These are phyloP conservation scores for Rhododendron ferrugineum DNA, from an alignment of 148 eudicot genomes.

Conservation along the genomic window DNA sequence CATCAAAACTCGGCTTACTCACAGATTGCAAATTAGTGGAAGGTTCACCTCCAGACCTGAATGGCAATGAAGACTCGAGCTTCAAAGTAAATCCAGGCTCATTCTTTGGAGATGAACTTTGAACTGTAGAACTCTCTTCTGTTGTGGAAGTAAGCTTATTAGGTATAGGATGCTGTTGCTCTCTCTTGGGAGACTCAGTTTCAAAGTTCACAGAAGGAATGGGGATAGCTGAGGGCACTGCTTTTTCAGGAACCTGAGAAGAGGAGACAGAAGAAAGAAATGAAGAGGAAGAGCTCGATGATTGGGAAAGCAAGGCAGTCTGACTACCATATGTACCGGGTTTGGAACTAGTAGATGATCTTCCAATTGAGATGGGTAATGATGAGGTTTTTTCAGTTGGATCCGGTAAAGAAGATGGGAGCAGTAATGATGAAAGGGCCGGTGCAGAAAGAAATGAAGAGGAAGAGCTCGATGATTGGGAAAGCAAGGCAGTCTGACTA, in stretches of 20 bases:
- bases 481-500: constrained; percentile 28
- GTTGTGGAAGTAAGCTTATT: constrained; percentile 23
- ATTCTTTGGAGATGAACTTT: constrained; percentile 28
- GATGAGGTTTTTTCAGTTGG: constrained; percentile 21
- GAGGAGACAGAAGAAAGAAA: constrained; percentile 24
- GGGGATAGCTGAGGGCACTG: constrained; percentile 15
- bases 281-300: constrained; percentile 27
- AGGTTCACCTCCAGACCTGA: constrained; percentile 22
- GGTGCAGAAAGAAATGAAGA: constrained; percentile 26
- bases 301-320: constrained; percentile 23
- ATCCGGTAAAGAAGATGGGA: constrained; percentile 25
- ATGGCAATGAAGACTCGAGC: constrained; percentile 19
- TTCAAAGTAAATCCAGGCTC: constrained; percentile 20
- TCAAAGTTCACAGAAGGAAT: constrained; percentile 22
- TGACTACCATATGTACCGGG: constrained; percentile 25
- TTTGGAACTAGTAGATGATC: constrained; percentile 20
- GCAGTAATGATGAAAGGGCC: constrained; percentile 16
- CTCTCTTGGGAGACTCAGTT: constrained; percentile 18
- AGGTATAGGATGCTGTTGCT: constrained; percentile 24
- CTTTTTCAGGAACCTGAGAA: constrained; percentile 16
- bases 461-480: constrained; percentile 26
- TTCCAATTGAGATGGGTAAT: constrained; percentile 13
- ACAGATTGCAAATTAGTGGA: constrained; percentile 27
- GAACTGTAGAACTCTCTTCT: constrained; percentile 8
- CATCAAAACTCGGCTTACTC: constrained; percentile 24